A percentile compares a stretch with the other conserved stretches of the same genome.
phyloP scores from a whole-genome alignment of 2,329 filamentous ascomycete genomes.

The Anisogramma anomala region DNA sequence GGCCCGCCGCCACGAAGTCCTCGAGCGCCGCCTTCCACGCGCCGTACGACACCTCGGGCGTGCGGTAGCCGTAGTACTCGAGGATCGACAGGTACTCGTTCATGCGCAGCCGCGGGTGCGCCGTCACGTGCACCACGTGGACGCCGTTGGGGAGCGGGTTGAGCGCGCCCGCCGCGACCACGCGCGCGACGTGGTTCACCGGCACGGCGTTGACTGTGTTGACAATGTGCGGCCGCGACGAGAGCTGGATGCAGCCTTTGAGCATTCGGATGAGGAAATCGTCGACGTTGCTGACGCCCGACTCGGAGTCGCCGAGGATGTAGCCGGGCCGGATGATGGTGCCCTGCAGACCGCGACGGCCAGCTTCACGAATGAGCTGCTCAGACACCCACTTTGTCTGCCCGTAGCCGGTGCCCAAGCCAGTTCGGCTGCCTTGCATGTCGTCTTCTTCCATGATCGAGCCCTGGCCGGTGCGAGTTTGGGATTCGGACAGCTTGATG shows the following conservation, averaged over 20 bases:
- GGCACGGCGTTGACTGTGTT: constrained; percentile 89
- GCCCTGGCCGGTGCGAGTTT: constrained; percentile 46
- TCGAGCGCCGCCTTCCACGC: constrained; percentile 59
- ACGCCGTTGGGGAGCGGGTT: constrained; percentile 40
- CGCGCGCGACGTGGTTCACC: constrained; percentile 69
- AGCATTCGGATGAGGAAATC: constrained; percentile 81
- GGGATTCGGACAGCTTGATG: constrained; percentile 57
- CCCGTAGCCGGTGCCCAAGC: constrained; percentile 78
- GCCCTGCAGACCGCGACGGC: constrained; percentile 61
- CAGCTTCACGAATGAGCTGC: constrained; percentile 64
- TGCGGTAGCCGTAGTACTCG: constrained; percentile 60
- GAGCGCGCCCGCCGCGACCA: constrained; percentile 64
- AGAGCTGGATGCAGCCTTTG: constrained; percentile 79
- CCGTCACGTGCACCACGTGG: constrained; percentile 65
- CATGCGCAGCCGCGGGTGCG: constrained; percentile 65
- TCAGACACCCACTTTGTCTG: constrained; percentile 79
- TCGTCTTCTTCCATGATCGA: constrained; percentile 67
- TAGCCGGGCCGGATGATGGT: constrained; percentile 76
- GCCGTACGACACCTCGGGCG: constrained; percentile 54
- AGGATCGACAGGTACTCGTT: constrained; percentile 65
- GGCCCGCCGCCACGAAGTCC: constrained; percentile 50
- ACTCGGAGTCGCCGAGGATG: constrained; percentile 60
- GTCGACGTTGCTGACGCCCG: constrained; percentile 67
- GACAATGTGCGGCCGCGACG: constrained; percentile 58
- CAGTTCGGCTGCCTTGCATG: constrained; percentile 61